A percentile compares a stretch with the other conserved stretches of the same genome.
Conservation (phyloP, 306 rosid genomes). For the Malus domestica region DNA sequence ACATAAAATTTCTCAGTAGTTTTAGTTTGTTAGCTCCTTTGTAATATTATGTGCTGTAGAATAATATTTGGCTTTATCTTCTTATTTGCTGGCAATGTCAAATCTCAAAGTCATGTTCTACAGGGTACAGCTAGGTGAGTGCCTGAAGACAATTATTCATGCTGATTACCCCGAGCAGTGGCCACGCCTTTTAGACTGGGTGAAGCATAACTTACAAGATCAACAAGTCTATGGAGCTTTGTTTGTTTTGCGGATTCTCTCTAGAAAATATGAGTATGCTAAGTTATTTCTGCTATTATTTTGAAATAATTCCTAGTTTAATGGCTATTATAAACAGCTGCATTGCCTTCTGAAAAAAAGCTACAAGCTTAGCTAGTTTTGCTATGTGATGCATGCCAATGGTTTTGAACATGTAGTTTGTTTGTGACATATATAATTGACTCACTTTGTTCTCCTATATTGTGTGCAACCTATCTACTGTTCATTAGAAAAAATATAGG, state of each 20-base stretch:
- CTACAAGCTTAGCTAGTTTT: not conserved
- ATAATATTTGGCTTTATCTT: not conserved
- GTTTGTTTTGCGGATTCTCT: conserved; percentile 83
- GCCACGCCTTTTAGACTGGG: conserved; percentile 93
- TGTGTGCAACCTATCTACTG: not conserved
- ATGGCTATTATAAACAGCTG: not conserved
- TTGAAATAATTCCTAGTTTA: not conserved
- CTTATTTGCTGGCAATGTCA: not conserved
- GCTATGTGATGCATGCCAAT: not conserved
- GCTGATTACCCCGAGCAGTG: conserved; percentile 98
- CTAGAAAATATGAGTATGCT: conserved; percentile 96
- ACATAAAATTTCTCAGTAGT: not conserved
- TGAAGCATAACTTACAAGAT: conserved; percentile 82
- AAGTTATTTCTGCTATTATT: not conserved
- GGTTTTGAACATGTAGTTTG: not conserved
- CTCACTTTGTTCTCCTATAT: not conserved
- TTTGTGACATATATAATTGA: not conserved
- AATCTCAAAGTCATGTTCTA: conserved; percentile 10
- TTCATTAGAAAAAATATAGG: not conserved
- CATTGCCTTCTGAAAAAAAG: not conserved
- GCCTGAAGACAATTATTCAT: conserved; percentile 83
- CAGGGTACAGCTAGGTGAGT: conserved; percentile 94
- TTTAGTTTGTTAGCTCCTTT: not conserved
- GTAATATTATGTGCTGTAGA: not conserved
- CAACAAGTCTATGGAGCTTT: conserved; percentile 88